Evolutionary conservation across 2,329 filamentous ascomycete species (phyloP), one percentile per base, ranked within the genome.

Genomic region (Scortechinia acanthostroma): DNA sequence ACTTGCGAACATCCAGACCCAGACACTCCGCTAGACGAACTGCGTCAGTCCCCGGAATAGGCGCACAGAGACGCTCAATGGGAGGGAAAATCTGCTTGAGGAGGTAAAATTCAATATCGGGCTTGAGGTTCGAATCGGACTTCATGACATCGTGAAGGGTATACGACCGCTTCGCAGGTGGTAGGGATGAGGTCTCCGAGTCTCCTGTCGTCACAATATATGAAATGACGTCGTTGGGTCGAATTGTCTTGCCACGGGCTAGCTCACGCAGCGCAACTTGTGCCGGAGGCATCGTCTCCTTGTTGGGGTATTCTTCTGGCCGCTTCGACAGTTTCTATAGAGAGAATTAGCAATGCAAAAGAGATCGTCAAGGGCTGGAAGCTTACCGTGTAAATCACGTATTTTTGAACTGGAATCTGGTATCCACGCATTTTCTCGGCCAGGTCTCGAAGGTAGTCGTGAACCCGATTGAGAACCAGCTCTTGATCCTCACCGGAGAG

Each of bases 11-110:
- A 62, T 98, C 93, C 21, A 98, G 81, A 2, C 93, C 93, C 14
- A 98, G 79, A 60, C 93, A 95, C 60, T 96, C 91, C 2, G 93
- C 93, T 6, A 98, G 76, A 51, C 91, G 83, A 2, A 88, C 80
- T 4, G 91, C 86, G 50, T 95, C 94, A 2, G 93, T 98, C 48
- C 93, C 93, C 14, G 80, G 80, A 56, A 98, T 96, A 48, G 95
- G 95, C 49, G 91, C 93, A 61, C 93, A 98, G 19, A 98, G 82
- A 74, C 93, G 88, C 68, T 98, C 93, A 21, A 98, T 93, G 0
- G 93, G 93, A 10, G 93, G 93, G 66, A 98, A 89, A 48, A 98
- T 96, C 64, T 98, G 93, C 71, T 98, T 98, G 70, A 89, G 86
- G 30, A 98, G 80, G 63, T 98, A 98, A 78, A 91, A 97, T 59